Evolutionary conservation across 495 filamentous ascomycete species (phyloP).

Genomic region (Penicillium manginii): DNA sequence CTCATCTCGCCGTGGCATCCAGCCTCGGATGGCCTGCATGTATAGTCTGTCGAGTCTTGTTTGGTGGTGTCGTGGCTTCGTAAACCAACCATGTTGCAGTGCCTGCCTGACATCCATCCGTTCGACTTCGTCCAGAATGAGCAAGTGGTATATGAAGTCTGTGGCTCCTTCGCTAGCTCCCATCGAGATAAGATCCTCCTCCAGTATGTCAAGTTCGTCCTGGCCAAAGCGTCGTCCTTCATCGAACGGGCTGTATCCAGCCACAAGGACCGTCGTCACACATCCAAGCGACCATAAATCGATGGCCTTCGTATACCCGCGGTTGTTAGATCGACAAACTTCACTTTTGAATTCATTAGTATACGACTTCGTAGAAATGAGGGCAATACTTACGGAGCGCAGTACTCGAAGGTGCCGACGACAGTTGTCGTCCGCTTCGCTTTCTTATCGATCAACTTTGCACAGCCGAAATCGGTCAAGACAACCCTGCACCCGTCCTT

Average conservation of each 20-base stretch:
- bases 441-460: slow-evolving; percentile 42
- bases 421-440: slow-evolving; percentile 60
- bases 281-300: slow-evolving; percentile 68
- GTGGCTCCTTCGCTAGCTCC: slow-evolving; percentile 20
- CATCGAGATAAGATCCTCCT: slow-evolving; percentile 22
- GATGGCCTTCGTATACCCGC: slow-evolving; percentile 62
- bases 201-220: slow-evolving; percentile 39
- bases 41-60: slow-evolving; percentile 54
- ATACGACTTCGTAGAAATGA: slow-evolving; percentile 16
- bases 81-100: slow-evolving; percentile 64
- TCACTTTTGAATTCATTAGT: slow-evolving; percentile 46
- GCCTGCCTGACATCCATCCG: slow-evolving; percentile 61
- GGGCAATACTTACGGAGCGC: slow-evolving; percentile 67
- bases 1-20: slow-evolving; percentile 31
- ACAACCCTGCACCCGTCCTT: slow-evolving; percentile 58
- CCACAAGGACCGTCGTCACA: slow-evolving; percentile 55
- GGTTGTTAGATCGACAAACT: slow-evolving; percentile 30
- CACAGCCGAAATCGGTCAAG: slow-evolving; percentile 75
- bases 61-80: slow-evolving; percentile 38
- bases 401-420: slow-evolving; percentile 68
- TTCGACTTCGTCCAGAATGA: slow-evolving; percentile 51
- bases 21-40: slow-evolving; percentile 47
- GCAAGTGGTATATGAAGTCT: slow-evolving; percentile 58
- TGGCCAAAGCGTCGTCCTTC: slow-evolving; percentile 11
- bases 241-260: slow-evolving; percentile 47